Evolutionary conservation across 2,329 filamentous ascomycete genomes (phyloP).

Genomic region (Didymella arachidicola): DNA sequence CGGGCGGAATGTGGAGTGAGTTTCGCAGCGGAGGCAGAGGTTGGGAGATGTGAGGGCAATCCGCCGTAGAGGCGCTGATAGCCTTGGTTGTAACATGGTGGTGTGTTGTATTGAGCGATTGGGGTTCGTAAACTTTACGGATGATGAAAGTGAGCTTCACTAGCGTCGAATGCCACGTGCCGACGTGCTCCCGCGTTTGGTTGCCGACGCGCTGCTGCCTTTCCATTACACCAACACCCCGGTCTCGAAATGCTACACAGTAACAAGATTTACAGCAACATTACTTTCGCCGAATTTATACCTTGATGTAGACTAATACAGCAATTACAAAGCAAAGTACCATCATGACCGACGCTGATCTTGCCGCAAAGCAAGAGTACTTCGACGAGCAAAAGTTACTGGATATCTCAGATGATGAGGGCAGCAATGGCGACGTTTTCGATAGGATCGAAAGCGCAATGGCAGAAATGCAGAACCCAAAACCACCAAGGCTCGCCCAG

Average conservation of each 20-base stretch:
- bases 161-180: slow-evolving; percentile 24
- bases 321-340: background rate
- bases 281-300: background rate
- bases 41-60: slow-evolving; percentile 23
- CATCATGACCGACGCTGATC: slow-evolving; percentile 35
- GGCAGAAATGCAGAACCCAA: slow-evolving; percentile 26
- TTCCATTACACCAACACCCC: slow-evolving; percentile 24
- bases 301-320: slow-evolving; percentile 3
- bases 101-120: slow-evolving; percentile 7
- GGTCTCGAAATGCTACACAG: background rate
- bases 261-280: background rate
- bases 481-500: slow-evolving; percentile 16
- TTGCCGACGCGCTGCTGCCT: slow-evolving; percentile 20
- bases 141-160: slow-evolving; percentile 23
- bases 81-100: slow-evolving; percentile 46
- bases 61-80: slow-evolving; percentile 31
- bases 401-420: slow-evolving; percentile 42
- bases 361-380: slow-evolving; percentile 40
- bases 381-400: slow-evolving; percentile 42
- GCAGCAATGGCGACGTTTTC: slow-evolving; percentile 26
- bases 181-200: slow-evolving; percentile 34
- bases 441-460: slow-evolving; percentile 35
- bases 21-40: slow-evolving; percentile 31
- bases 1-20: slow-evolving; percentile 7
- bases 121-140: slow-evolving; percentile 17